A percentile compares a stretch with the other conserved stretches of the same genome.
These are phyloP conservation scores for Chenopodium berlandieri DNA, from an alignment of 148 eudicot species.

Conservation along the genomic window DNA sequence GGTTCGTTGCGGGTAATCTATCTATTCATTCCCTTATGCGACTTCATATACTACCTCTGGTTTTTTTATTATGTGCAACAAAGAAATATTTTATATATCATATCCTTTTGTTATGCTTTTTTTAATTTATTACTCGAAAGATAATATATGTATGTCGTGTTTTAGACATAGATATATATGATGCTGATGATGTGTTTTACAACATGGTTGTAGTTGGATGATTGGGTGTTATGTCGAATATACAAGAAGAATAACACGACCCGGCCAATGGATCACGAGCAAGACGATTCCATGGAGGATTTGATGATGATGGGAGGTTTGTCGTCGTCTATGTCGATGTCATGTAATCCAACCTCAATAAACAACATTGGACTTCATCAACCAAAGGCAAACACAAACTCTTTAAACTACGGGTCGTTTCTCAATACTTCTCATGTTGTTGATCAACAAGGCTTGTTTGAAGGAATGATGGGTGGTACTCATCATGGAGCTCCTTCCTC, in stretches of 20 bases:
- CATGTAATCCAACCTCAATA: constrained; percentile 7
- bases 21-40: background rate
- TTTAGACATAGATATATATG: background rate
- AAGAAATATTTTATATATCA: no score
- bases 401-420: constrained; percentile 24
- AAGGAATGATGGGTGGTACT: constrained; percentile 31
- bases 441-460: constrained; percentile 29
- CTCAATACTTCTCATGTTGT: constrained; percentile 29
- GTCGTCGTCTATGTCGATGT: constrained; percentile 14
- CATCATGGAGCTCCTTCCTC: constrained; percentile 13
- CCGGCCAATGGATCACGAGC: constrained; percentile 60
- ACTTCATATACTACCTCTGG: no score
- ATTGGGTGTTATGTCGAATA: constrained; percentile 92
- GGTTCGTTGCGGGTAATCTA: constrained; percentile 60
- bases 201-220: constrained; percentile 58
- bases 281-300: constrained; percentile 48
- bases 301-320: constrained; percentile 30
- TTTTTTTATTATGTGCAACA: no score
- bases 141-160: background rate
- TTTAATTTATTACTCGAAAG: background rate
- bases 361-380: constrained; percentile 6
- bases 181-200: background rate
- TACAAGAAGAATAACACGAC: constrained; percentile 71
- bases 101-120: background rate
- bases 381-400: constrained; percentile 19